phyloP scores from a whole-genome alignment of 2,329 filamentous ascomycete genomes.

The Thielaviopsis musarum region DNA sequence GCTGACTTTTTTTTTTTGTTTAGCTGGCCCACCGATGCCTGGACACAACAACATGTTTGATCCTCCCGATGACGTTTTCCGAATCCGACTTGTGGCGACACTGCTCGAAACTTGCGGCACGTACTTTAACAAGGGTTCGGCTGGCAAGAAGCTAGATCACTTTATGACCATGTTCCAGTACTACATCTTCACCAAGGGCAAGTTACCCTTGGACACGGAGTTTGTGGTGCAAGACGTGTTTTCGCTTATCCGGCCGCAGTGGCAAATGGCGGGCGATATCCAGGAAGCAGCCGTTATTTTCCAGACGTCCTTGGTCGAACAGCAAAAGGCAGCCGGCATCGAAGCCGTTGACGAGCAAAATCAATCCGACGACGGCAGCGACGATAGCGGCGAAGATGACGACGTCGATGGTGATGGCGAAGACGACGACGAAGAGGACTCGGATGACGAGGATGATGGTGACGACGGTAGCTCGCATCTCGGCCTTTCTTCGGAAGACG shows the following conservation, averaged over 20 bases:
- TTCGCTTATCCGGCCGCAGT: constrained; percentile 70
- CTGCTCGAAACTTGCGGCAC: constrained; percentile 89
- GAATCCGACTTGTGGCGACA: constrained; percentile 76
- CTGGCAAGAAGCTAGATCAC: constrained; percentile 95
- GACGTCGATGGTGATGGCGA: constrained; percentile 36
- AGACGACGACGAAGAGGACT: constrained; percentile 25
- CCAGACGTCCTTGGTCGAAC: constrained; percentile 72
- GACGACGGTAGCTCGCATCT: constrained; percentile 29
- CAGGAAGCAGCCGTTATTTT: constrained; percentile 75
- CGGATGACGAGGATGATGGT: constrained; percentile 41
- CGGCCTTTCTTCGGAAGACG: constrained; percentile 46
- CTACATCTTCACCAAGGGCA: constrained; percentile 81
- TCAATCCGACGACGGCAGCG: constrained; percentile 61
- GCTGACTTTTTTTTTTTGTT: constrained; percentile 9
- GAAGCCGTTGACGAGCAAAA: constrained; percentile 66
- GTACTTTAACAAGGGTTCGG: constrained; percentile 84
- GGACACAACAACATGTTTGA: constrained; percentile 66
- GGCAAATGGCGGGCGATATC: constrained; percentile 67
- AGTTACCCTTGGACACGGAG: constrained; percentile 89
- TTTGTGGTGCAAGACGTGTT: constrained; percentile 92
- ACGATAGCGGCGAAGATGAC: constrained; percentile 44
- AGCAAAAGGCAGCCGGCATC: constrained; percentile 63
- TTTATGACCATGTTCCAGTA: constrained; percentile 96
- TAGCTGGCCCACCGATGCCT: constrained; percentile 63
- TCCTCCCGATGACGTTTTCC: constrained; percentile 86